A percentile compares a stretch with the other conserved stretches of the same genome.
phyloP scores from a whole-genome alignment of 306 rosid species.

The Cyamopsis tetragonoloba region DNA sequence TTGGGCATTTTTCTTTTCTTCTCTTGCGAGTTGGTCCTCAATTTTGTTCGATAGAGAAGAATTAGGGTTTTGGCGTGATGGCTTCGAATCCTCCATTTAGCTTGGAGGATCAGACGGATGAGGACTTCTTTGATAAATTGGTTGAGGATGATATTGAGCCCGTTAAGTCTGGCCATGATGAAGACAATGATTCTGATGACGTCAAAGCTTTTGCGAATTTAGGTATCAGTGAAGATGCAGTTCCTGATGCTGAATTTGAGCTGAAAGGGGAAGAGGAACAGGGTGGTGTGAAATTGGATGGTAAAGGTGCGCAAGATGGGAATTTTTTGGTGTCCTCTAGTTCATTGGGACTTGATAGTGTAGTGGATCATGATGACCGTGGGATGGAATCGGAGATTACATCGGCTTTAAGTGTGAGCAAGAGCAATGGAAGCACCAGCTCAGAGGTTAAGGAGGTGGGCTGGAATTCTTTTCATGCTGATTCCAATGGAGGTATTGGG shows the following conservation, averaged over 20 bases:
- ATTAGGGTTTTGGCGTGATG: slow-evolving; percentile 51
- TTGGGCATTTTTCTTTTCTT: slow-evolving; percentile 3
- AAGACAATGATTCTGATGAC: slow-evolving; percentile 57
- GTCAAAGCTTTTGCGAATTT: slow-evolving; percentile 55
- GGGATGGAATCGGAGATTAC: slow-evolving; percentile 30
- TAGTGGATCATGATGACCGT: slow-evolving; percentile 17
- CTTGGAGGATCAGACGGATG: slow-evolving; percentile 89
- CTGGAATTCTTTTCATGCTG: slow-evolving; percentile 74
- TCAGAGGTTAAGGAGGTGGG: slow-evolving; percentile 67
- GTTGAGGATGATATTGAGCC: slow-evolving; percentile 66
- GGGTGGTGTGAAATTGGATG: slow-evolving; percentile 24
- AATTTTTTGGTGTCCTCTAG: slow-evolving; percentile 22
- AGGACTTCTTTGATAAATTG: slow-evolving; percentile 86
- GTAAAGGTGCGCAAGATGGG: slow-evolving; percentile 20
- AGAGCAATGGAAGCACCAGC: slow-evolving; percentile 27
- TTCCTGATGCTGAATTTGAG: slow-evolving; percentile 33
- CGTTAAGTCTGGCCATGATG: slow-evolving; percentile 20
- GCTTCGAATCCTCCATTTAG: slow-evolving; percentile 79
- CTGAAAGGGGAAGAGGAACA: slow-evolving; percentile 23
- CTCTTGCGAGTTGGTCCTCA: too few species aligned
- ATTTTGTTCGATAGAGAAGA: slow-evolving; percentile 31
- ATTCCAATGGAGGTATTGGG: slow-evolving; percentile 49
- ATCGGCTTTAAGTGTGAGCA: slow-evolving; percentile 9
- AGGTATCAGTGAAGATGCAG: slow-evolving; percentile 37
- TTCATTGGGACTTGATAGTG: slow-evolving; percentile 32